Conservation (phyloP, 768 basidiomycete genomes). For the Kwoniella botswanensis region DNA sequence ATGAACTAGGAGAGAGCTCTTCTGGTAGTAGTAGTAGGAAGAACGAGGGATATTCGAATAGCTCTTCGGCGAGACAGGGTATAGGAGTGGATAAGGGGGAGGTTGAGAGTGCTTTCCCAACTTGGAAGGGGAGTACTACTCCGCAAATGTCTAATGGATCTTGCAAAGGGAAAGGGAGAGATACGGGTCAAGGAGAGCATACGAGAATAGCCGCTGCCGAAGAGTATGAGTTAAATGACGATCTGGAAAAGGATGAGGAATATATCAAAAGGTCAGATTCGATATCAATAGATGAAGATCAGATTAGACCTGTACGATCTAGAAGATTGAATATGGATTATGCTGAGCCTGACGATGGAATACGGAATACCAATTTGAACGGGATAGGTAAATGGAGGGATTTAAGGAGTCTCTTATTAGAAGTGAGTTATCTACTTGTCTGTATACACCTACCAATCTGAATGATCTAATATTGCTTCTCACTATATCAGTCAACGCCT, state of each 20-base stretch:
- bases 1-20: background rate
- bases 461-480: background rate
- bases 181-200: background rate
- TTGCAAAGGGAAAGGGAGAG: slow-evolving; percentile 6
- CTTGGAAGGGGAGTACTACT: slow-evolving; percentile 11
- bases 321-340: slow-evolving; percentile 16
- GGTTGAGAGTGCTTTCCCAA: slow-evolving; percentile 8
- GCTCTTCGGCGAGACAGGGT: slow-evolving; percentile 27
- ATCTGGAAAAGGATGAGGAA: slow-evolving; percentile 3
- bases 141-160: background rate
- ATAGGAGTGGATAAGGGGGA: slow-evolving; percentile 29
- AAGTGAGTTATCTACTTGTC: slow-evolving; percentile 41
- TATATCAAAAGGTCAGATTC: slow-evolving; percentile 1
- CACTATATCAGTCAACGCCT: slow-evolving; percentile 73
- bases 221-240: slow-evolving; percentile 3
- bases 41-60: slow-evolving; percentile 8
- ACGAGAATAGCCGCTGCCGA: background rate
- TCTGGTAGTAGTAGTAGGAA: background rate
- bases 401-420: slow-evolving; percentile 46
- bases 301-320: background rate
- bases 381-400: slow-evolving; percentile 29
- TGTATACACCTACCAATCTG: too few species aligned
- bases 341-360: slow-evolving; percentile 22
- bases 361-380: background rate
- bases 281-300: slow-evolving; percentile 9